Evolutionary conservation across 331 rosid genomes (phyloP), one percentile per base, ranked within the genome.

Genomic region (Erythrophleum ivorense): DNA sequence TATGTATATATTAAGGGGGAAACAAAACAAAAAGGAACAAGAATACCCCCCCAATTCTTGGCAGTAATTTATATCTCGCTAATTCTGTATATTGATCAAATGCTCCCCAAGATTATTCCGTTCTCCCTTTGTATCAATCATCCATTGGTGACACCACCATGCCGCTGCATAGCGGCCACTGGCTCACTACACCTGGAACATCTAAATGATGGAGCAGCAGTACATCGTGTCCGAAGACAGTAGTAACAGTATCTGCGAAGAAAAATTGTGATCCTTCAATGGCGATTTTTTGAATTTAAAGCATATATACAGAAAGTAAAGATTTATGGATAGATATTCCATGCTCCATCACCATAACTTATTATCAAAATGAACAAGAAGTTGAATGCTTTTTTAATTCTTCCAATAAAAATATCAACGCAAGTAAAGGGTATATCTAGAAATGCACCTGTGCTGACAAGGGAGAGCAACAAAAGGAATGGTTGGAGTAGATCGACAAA

Each of bases 221-320:
- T 89, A 80, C 98, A 96, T 58, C 98, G 86, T 43, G 99, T 96
- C 81, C 98, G 83, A 59, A 96, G 95, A 92, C 99, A 96, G 82
- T 96, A 96, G 81, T 96, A 96, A 83, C 99, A 96, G 85, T 91
- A 94, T 90, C 99, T 96, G 91, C 75, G 58, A 62, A 63, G 31
- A 43, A 15, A 77, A 79, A 52, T 19, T 36, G n/a, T 36, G 71
- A 38, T 18, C 15, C 52, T 52, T 66, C 75, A 52, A 7, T 66
- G 75, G 6, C 9, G 16, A 9, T 36, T 14, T 43, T 33, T 18
- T 69, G 55, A 74, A 19, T 60, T 81, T 52, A 68, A 87, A 84
- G 59, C 68, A n/a, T 55, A 11, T 36, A 40, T 45, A 49, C 53
- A 45, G 48, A 19, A 64, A 76, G 55, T 48, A 64, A 16, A 24